Evolutionary conservation across 345 rosid genomes (phyloP).

Genomic region (Erucastrum elatum): DNA sequence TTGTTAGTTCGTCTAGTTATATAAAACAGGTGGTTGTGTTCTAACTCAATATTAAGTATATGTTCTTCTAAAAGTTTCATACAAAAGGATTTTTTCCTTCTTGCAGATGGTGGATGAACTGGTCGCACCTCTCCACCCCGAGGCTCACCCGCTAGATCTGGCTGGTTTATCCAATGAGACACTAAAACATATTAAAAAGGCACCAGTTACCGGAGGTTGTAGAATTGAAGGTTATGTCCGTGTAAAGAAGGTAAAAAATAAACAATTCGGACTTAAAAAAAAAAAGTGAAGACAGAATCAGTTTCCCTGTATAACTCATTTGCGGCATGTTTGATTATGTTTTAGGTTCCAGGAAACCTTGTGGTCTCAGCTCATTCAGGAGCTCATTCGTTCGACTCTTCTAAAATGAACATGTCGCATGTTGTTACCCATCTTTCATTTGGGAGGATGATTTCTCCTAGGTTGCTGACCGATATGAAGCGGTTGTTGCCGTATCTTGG

Average conservation of each 20-base stretch:
- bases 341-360: conserved; percentile 97
- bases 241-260: conserved; percentile 86
- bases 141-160: conserved; percentile 56
- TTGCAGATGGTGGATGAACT: conserved; percentile 72
- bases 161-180: conserved; percentile 44
- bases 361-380: conserved; percentile 82
- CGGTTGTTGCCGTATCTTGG: conserved; percentile 81
- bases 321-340: conserved; percentile 1
- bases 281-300: conserved; percentile 9
- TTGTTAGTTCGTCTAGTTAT: conserved; percentile 1
- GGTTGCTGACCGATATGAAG: conserved; percentile 61
- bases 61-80: conserved; percentile 13
- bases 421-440: conserved; percentile 82
- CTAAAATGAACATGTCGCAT: conserved; percentile 96
- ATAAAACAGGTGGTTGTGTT: not conserved
- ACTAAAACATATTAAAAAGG: conserved; percentile 43
- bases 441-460: conserved; percentile 65
- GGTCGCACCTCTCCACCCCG: conserved; percentile 67
- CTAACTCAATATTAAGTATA: conserved; percentile 1
- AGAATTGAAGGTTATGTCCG: conserved; percentile 96
- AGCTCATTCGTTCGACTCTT: conserved; percentile 88
- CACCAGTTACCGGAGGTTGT: conserved; percentile 91
- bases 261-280: not conserved
- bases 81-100: conserved; percentile 28
- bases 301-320: conserved; percentile 7